Evolutionary conservation across 2,329 filamentous ascomycete genomes (phyloP), one percentile per base, ranked within the genome.

Genomic region (Cladophialophora psammophila): DNA sequence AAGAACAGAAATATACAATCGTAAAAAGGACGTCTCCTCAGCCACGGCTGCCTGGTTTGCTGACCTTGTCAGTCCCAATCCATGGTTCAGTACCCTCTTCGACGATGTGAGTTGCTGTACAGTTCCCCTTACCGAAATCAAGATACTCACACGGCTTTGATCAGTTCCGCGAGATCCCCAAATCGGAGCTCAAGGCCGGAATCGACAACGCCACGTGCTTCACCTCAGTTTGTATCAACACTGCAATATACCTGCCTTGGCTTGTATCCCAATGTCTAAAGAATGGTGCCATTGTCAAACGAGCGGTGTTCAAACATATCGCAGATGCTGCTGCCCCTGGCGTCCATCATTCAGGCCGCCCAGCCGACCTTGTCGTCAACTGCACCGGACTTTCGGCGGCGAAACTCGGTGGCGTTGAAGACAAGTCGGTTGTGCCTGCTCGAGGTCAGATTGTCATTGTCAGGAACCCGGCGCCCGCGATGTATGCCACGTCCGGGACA

Each of bases 151-250:
- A n/a, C 1, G 69, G n/a, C 52, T 9, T 26, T n/a, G 36, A 15
- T 20, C 36, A 87, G 84, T 94, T 89, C 78, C 86, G 87, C 68
- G 80, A 88, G 65, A 78, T 94, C 3, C 75, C 84, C 4, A 77
- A 84, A 45, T 55, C 57, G 34, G 84, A 90, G 72, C 80, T 96
- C 1, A 86, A 87, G 0, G 73, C 81, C 0, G 91, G 86, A 18
- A 86, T 90, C 61, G 89, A 93, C 67, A 90, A 90, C 10, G 93
- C 88, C 31, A 91, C 87, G 59, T 83, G 85, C 63, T 97, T 95
- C 78, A 92, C 87, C 7, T 94, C 91, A 0, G 89, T 97, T 48
- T 97, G 94, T 80, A 94, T 97, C 77, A 97, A 98, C 80, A 92
- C 92, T 0, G 88, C 91, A 50, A 80, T 97, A 65, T 98, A 97